These are phyloP conservation scores for Candida jianshihensis DNA, from an alignment of 805 yeast species.

Conservation along the genomic window DNA sequence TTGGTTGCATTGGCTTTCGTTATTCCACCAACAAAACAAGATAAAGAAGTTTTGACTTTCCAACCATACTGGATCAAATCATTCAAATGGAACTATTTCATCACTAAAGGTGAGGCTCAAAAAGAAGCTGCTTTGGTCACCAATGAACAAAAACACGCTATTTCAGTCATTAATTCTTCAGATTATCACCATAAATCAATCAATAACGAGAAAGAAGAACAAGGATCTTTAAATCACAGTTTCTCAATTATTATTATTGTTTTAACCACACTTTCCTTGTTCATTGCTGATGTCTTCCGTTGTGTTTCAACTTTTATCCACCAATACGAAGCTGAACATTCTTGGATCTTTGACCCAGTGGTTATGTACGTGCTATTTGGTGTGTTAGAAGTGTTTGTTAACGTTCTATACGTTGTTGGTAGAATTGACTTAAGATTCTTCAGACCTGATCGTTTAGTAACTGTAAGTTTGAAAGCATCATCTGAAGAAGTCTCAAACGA, in stretches of 20 bases:
- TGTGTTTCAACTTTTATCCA: conserved; percentile 37
- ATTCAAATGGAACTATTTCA: conserved; percentile 53
- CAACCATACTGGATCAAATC: conserved; percentile 76
- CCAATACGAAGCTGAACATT: conserved; percentile 25
- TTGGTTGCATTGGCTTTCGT: conserved; percentile 47
- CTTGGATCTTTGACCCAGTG: conserved; percentile 46
- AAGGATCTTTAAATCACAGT: conserved; percentile 37
- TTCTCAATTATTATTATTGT: conserved; percentile 38
- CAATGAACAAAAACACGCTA: conserved; percentile 32
- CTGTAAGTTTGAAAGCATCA: neutral
- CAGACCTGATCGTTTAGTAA: conserved; percentile 52
- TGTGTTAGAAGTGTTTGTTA: conserved; percentile 52
- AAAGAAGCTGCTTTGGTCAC: conserved; percentile 33
- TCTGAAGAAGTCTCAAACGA: neutral
- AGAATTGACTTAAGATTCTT: conserved; percentile 75
- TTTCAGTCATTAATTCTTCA: conserved; percentile 57
- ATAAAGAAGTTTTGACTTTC: conserved; percentile 46
- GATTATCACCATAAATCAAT: conserved; percentile 30
- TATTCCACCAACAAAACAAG: conserved; percentile 47
- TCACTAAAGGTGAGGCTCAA: conserved; percentile 42
- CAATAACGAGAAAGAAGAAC: conserved; percentile 11
- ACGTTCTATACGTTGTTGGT: conserved; percentile 48
- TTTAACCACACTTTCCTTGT: conserved; percentile 40
- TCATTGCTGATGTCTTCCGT: conserved; percentile 46
- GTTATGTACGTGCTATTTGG: conserved; percentile 69